These are phyloP conservation scores for Xanthoceras sorbifolium DNA, from an alignment of 345 rosid species.

Conservation along the genomic window DNA sequence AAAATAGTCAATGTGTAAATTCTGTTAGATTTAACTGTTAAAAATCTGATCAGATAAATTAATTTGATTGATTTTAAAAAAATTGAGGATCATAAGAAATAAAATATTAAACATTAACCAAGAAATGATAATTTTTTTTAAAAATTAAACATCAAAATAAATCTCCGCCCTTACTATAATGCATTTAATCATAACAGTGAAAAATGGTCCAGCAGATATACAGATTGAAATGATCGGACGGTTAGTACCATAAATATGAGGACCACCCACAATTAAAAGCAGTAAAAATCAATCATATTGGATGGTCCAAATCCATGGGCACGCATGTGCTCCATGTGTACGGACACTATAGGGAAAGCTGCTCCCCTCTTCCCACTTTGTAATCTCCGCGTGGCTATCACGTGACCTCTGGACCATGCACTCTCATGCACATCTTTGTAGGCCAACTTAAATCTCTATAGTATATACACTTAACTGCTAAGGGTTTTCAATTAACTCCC, in stretches of 20 bases:
- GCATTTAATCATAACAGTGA: constrained; percentile 24
- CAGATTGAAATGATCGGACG: constrained; percentile 34
- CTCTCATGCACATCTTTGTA: background rate
- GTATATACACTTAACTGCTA: too few relatives aligned
- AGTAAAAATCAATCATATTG: constrained; percentile 13
- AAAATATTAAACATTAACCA: too few relatives aligned
- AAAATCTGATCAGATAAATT: too few relatives aligned
- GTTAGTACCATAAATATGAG: constrained; percentile 30
- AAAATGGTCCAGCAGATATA: constrained; percentile 34
- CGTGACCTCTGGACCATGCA: constrained; percentile 50
- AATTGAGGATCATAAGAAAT: too few relatives aligned
- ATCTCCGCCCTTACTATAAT: too few relatives aligned
- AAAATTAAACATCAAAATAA: too few relatives aligned
- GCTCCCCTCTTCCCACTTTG: background rate
- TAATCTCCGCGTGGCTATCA: constrained; percentile 27
- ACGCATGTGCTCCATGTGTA: constrained; percentile 36
- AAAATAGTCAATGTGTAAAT: too few relatives aligned
- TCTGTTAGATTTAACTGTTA: too few relatives aligned
- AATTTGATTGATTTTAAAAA: too few relatives aligned
- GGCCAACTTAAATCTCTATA: too few relatives aligned
- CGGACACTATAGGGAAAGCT: constrained; percentile 22
- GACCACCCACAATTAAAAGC: constrained; percentile 45
- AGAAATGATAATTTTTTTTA: too few relatives aligned
- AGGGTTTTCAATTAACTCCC: too few relatives aligned
- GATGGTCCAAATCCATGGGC: constrained; percentile 40